Percentiles rank a stretch among this genome's conserved stretches.
Conservation (phyloP, 768 basidiomycete species). For the Termitomyces sp. region DNA sequence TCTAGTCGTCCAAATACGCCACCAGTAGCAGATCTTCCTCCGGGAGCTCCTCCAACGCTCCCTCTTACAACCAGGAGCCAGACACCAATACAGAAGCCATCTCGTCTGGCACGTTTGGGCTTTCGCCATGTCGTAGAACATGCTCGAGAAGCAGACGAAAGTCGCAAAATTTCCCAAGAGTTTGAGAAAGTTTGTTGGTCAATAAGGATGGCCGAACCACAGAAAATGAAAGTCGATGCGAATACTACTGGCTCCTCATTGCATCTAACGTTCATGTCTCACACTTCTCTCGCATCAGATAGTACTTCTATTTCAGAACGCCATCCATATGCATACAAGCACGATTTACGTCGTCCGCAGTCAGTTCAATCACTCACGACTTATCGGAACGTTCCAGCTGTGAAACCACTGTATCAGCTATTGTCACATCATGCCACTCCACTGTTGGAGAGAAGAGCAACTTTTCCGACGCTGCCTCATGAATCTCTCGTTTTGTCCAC, state of each 20-base stretch:
- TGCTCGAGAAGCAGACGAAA: slow-evolving; percentile 48
- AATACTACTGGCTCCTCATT: slow-evolving; percentile 29
- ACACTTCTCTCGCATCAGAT: slow-evolving; percentile 23
- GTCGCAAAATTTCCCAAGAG: slow-evolving; percentile 47
- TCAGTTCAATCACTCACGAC: slow-evolving; percentile 30
- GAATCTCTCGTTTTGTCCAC: slow-evolving; percentile 56
- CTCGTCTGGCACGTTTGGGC: slow-evolving; percentile 44
- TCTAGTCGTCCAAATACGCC: slow-evolving; percentile 21
- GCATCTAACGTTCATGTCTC: slow-evolving; percentile 37
- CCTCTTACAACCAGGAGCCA: slow-evolving; percentile 19
- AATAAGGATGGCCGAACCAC: slow-evolving; percentile 39
- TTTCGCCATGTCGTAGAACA: slow-evolving; percentile 65
- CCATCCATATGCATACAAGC: slow-evolving; percentile 17
- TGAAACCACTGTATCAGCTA: slow-evolving; percentile 38
- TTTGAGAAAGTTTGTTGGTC: slow-evolving; percentile 50
- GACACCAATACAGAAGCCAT: slow-evolving; percentile 38
- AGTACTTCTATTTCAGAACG: slow-evolving; percentile 12
- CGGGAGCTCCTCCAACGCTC: slow-evolving; percentile 11
- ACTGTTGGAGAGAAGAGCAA: slow-evolving; percentile 18
- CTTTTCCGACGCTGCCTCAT: slow-evolving; percentile 38
- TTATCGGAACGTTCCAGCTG: slow-evolving; percentile 25
- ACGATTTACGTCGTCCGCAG: slow-evolving; percentile 37
- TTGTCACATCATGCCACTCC: slow-evolving; percentile 40
- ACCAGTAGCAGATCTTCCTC: slow-evolving; percentile 17
- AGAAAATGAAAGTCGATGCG: slow-evolving; percentile 20